Evolutionary conservation across 345 rosid species (phyloP).

Genomic region (Eucalyptus erythrocorys): DNA sequence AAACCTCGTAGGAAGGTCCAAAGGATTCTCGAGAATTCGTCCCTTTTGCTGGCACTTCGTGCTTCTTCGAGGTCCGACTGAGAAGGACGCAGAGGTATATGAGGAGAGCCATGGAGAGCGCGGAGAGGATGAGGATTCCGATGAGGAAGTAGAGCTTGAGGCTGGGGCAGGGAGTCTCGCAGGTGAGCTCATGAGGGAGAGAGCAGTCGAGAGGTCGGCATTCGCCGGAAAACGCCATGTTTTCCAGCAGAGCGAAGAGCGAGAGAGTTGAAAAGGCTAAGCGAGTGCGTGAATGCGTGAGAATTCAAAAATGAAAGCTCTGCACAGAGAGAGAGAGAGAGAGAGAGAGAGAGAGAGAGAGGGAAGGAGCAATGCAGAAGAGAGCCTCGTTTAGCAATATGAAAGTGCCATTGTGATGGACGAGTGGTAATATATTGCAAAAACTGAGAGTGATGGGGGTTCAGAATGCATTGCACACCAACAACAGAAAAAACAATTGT

Average conservation of each 20-base stretch:
- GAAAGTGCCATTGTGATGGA: too few species aligned
- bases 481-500: neutral
- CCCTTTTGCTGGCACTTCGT: slow-evolving; percentile 25
- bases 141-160: slow-evolving; percentile 43
- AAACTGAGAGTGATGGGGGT: too few species aligned
- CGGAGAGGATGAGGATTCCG: slow-evolving; percentile 20
- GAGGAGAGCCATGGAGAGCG: slow-evolving; percentile 16
- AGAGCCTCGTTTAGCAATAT: too few species aligned
- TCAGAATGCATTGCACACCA: slow-evolving; percentile 8
- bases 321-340: too few species aligned
- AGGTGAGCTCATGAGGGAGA: neutral
- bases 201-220: neutral
- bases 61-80: slow-evolving; percentile 30
- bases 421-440: too few species aligned
- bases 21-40: fast-evolving
- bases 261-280: too few species aligned
- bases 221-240: slow-evolving; percentile 27
- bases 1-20: neutral
- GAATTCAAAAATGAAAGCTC: too few species aligned
- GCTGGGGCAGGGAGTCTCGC: slow-evolving; percentile 25
- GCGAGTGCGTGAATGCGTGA: too few species aligned
- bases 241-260: slow-evolving; percentile 9
- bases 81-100: slow-evolving; percentile 23
- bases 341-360: too few species aligned
- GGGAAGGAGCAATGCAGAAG: too few species aligned